Base-by-base conservation (phyloP, 306 rosid species). In the Cucurbita moschata region DNA sequence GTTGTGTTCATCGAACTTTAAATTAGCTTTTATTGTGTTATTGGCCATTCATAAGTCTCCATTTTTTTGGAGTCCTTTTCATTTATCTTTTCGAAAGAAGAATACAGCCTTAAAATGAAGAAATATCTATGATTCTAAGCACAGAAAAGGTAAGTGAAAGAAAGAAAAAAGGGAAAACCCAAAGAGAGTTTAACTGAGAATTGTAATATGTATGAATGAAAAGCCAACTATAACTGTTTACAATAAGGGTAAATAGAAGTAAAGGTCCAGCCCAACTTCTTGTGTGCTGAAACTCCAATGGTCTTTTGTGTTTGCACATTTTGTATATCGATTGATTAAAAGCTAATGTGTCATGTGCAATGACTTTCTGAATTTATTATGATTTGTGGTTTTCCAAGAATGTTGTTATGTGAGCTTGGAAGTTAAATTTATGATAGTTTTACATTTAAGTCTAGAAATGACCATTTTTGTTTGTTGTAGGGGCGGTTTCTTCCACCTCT, bases 401-500 rank as follows among this genome's bases (percentile, higher is more conserved):
- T 47, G 49, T 69, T 26, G 23, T 39, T 19, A 16, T 65, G 37
- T 21, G 57, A 68, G 73, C 26, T 69, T 69, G 40, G 4, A 68
- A 68, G 43, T 68, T 10, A 68, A 16, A 18, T 13, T 68, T 13
- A 23, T 19, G 18, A 66, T 19, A 0, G 11, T 46, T 7, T 67
- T 67, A 8, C 42, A 13, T 21, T 47, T 14, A 49, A 23, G 57
- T 14, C 37, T 2, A 14, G 3, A 69, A 69, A 49, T 69, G 35
- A 69, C 15, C 18, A 4, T 0, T 26, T 49, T 69, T 57, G 7
- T 62, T 76, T 10, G 35, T 87, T 65, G 68, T 81, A 94, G 98
- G 98, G 98, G 11, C 87, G 88, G 49, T 94, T 94, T 83, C 94
- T 94, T 67, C 77, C 96, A 57, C 79, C 98, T 62, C 88, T 94